A percentile compares a stretch with the other conserved stretches of the same genome.
phyloP scores from a whole-genome alignment of 768 basidiomycete genomes.

The Podaxis carcinomalis region DNA sequence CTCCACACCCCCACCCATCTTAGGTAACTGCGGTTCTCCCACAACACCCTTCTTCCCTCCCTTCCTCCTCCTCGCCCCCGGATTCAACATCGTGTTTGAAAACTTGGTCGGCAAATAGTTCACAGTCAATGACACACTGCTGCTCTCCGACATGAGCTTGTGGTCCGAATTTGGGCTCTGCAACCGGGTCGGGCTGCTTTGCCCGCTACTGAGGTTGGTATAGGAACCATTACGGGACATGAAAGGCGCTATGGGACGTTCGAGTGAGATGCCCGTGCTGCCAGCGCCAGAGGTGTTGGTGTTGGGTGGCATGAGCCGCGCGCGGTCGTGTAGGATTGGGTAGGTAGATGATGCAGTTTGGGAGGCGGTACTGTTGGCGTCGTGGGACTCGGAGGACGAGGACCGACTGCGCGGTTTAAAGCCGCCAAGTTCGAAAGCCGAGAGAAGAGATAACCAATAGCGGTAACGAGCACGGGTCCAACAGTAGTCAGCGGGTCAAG shows the following conservation, averaged over 20 bases:
- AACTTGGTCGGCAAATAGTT: slow-evolving; percentile 26
- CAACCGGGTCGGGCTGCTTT: background rate
- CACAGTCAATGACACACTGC: slow-evolving; percentile 21
- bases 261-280: background rate
- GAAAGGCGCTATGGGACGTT: background rate
- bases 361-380: background rate
- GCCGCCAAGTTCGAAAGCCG: background rate
- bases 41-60: slow-evolving; percentile 14
- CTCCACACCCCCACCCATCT: slow-evolving; percentile 67
- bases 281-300: background rate
- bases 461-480: background rate
- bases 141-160: slow-evolving; percentile 11
- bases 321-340: background rate
- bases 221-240: background rate
- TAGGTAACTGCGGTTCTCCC: slow-evolving; percentile 30
- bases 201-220: background rate
- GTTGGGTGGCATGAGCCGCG: background rate
- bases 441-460: background rate
- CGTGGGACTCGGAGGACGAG: slow-evolving; percentile 9
- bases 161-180: background rate
- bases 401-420: background rate
- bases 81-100: slow-evolving; percentile 28
- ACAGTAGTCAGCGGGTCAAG: background rate
- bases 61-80: slow-evolving; percentile 36
- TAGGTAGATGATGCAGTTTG: background rate